phyloP scores from a whole-genome alignment of 495 filamentous ascomycete genomes.

The Pseudoneurospora amorphoporcata region DNA sequence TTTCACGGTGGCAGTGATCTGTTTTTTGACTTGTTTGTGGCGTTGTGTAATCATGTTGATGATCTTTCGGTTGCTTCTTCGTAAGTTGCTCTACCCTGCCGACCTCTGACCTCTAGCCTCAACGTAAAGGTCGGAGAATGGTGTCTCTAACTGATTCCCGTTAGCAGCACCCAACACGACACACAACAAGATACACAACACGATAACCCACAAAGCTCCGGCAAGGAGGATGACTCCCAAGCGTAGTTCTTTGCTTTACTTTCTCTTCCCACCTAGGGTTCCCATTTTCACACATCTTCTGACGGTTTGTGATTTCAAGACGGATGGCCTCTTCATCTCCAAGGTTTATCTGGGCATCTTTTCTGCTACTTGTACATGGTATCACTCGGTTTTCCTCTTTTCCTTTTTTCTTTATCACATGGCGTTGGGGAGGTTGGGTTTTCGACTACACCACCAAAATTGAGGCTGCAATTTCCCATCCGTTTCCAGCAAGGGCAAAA shows the following conservation, averaged over 20 bases:
- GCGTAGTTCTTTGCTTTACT: background rate
- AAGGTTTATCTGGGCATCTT: background rate
- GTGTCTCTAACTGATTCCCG: background rate
- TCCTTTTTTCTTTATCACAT: no score
- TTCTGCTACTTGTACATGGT: no score
- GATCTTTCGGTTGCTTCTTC: conserved; percentile 40
- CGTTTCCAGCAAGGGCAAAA: no score
- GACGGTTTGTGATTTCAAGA: background rate
- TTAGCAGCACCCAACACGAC: background rate
- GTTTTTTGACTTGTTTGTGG: conserved; percentile 91
- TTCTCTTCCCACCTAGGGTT: background rate
- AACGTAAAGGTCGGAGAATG: background rate
- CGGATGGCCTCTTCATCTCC: background rate
- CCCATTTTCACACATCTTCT: background rate
- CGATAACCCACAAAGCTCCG: background rate
- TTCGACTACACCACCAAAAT: no score
- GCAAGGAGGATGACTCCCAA: background rate
- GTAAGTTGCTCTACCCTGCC: conserved; percentile 21
- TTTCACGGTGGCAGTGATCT: conserved; percentile 65
- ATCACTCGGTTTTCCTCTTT: no score
- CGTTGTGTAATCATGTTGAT: conserved; percentile 81
- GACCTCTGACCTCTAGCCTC: conserved; percentile 9
- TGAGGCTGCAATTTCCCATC: no score
- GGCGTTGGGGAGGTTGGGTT: no score
- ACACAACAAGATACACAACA: no score